Conservation (phyloP, 2,329 filamentous ascomycete species). For the Hymenoscyphus albidus region DNA sequence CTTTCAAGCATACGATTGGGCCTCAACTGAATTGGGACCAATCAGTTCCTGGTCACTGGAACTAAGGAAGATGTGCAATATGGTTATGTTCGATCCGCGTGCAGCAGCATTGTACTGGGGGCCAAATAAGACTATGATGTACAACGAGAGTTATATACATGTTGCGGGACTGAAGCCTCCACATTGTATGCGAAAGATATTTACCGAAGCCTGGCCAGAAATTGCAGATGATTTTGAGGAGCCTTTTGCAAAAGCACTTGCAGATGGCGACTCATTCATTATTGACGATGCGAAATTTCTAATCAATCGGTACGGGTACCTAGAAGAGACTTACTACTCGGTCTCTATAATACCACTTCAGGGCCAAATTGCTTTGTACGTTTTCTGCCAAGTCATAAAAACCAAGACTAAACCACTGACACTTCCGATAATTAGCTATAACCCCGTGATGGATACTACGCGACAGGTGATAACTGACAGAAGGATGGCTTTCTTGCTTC, state of each 20-base stretch:
- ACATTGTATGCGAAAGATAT: conserved; percentile 36
- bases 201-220: conserved; percentile 39
- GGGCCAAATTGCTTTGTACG: conserved; percentile 25
- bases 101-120: conserved; percentile 39
- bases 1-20: conserved; percentile 41
- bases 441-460: conserved; percentile 23
- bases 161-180: conserved; percentile 37
- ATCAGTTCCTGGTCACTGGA: conserved; percentile 39
- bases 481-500: conserved; percentile 39
- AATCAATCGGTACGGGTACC: conserved; percentile 35
- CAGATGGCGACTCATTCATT: conserved; percentile 26
- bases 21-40: conserved; percentile 39
- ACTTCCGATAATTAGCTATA: conserved; percentile 17
- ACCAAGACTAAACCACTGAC: background rate
- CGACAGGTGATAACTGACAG: conserved; percentile 28
- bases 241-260: conserved; percentile 31
- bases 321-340: conserved; percentile 38
- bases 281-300: conserved; percentile 32
- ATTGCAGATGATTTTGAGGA: conserved; percentile 34
- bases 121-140: conserved; percentile 32
- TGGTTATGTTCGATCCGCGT: conserved; percentile 37
- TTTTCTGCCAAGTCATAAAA: background rate
- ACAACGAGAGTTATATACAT: conserved; percentile 37
- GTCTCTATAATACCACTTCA: conserved; percentile 26
- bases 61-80: conserved; percentile 38